These are phyloP conservation scores for Podosphaera fusca DNA, from an alignment of 2,329 filamentous ascomycete genomes.

Conservation along the genomic window DNA sequence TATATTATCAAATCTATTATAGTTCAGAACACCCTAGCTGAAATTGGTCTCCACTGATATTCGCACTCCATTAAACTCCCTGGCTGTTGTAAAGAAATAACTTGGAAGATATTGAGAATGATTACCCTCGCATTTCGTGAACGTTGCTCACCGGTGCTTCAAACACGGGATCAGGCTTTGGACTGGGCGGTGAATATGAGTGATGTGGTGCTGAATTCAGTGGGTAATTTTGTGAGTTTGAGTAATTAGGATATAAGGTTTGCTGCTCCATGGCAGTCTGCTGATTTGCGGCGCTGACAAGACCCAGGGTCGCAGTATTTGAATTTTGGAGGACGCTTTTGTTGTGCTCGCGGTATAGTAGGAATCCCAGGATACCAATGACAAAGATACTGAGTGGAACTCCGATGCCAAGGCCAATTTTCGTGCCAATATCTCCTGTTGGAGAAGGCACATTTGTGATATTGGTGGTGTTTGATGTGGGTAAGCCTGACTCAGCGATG, in stretches of 20 bases:
- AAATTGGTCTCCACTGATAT: no score
- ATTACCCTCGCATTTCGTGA: slow-evolving; percentile 2
- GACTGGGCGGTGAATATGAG: not conserved
- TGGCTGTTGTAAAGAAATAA: no score
- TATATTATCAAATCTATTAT: no score
- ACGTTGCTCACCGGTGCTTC: slow-evolving; percentile 2
- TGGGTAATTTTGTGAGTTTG: not conserved
- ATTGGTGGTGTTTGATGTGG: not conserved
- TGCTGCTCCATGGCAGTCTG: slow-evolving; percentile 1
- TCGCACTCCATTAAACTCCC: no score
- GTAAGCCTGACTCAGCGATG: not conserved
- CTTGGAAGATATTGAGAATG: no score
- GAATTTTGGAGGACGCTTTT: slow-evolving; percentile 1
- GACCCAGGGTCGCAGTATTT: not conserved
- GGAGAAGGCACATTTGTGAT: slow-evolving; percentile 1
- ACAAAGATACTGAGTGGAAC: slow-evolving; percentile 6
- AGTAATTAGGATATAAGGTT: not conserved
- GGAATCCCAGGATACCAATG: slow-evolving; percentile 4
- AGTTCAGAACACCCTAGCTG: no score
- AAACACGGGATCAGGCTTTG: slow-evolving; percentile 2
- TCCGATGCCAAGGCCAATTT: slow-evolving; percentile 7
- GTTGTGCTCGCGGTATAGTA: slow-evolving; percentile 6
- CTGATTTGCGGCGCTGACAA: not conserved
- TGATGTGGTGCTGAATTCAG: not conserved
- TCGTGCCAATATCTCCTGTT: slow-evolving; percentile 2